Evolutionary conservation across 441 rosid genomes (phyloP), one percentile per base, ranked within the genome.

Genomic region (Manihot esculenta): DNA sequence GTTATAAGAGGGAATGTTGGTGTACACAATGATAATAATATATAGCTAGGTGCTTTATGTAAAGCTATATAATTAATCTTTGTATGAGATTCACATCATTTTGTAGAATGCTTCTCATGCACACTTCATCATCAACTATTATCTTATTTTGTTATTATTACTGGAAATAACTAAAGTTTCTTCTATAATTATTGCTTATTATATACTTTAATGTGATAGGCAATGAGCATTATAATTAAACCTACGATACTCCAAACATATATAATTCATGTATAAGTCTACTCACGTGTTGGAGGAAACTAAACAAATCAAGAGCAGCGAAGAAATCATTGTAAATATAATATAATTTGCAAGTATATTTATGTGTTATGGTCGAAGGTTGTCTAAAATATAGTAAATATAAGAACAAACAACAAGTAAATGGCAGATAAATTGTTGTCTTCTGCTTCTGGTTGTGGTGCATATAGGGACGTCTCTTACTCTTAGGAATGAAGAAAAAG

Each of bases 91-190:
- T 71, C 69, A 73, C 76, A 68, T 70, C 70, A 62, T 75, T 82
- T 72, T 60, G 64, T 44, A 70, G 59, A 47, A 63, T 68, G 82
- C 86, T 75, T 84, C 80, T 67, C 71, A 56, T 75, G 64, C 81
- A 82, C 82, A 65, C 85, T 79, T 82, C 81, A 77, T 77, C 62
- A 74, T 67, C 73, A 70, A 55, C 62, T 42, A 58, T 55, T 7
- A 67, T 68, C 7, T 63, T 38, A 33, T 73, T 76, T 63, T 15
- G 49, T 64, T 69, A 67, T 74, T 59, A 78, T 76, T 73, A 68
- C 45, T 17, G 15, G 24, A 56, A 63, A 62, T 47, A 44, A 73
- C 12, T 54, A 38, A 78, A 66, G 71, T 24, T 72, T 64, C 33
- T 38, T 72, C 55, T 64, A 65, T 72, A 45, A 64, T 38, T 58